phyloP scores from a whole-genome alignment of 176 grass and related monocot genomes.

The Canna indica region DNA sequence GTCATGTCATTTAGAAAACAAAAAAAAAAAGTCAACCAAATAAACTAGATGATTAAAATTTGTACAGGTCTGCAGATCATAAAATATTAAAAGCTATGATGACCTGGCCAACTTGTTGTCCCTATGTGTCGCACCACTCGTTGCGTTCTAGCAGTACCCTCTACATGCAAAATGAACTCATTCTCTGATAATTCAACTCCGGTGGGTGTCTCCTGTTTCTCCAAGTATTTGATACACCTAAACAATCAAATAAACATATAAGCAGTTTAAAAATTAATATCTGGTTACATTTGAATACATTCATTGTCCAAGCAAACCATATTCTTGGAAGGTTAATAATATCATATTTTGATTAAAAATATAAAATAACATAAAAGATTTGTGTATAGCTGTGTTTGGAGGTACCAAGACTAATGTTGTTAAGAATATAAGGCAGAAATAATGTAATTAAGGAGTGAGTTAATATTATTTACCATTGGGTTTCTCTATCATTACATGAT shows the following conservation, averaged over 20 bases:
- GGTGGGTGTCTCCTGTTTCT: slow-evolving; percentile 49
- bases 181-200: slow-evolving; percentile 56
- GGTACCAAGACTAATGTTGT: no score
- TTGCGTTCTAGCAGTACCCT: slow-evolving; percentile 57
- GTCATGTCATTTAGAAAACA: no score
- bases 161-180: slow-evolving; percentile 77
- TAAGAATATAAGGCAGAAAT: no score
- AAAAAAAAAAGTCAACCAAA: not conserved
- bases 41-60: not conserved
- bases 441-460: no score
- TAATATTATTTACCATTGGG: no score
- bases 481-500: no score
- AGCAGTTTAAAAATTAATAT: not conserved
- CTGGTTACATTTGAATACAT: no score
- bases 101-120: slow-evolving; percentile 69
- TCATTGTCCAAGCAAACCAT: no score
- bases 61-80: not conserved
- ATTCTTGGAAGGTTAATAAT: no score
- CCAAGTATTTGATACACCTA: slow-evolving; percentile 55
- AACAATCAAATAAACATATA: not conserved
- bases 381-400: no score
- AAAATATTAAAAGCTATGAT: slow-evolving; percentile 14
- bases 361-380: no score
- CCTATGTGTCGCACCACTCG: slow-evolving; percentile 75
- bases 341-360: no score